Evolutionary conservation across 805 yeast species (phyloP).

Genomic region (Metschnikowia lachancei): DNA sequence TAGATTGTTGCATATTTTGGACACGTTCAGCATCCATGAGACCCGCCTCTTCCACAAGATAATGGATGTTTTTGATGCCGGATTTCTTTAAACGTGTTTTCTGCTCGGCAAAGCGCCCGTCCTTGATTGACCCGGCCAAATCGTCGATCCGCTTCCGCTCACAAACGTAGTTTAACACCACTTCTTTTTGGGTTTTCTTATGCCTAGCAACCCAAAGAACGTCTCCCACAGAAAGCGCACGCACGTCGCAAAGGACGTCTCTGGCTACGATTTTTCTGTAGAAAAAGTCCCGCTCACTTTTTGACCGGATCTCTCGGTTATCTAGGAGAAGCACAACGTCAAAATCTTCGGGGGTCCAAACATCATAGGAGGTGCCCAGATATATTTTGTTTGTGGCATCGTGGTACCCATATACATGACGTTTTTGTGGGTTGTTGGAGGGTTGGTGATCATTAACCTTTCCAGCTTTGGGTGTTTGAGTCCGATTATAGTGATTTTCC

Average conservation of each 20-base stretch:
- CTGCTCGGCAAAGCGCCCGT: slow-evolving; percentile 88
- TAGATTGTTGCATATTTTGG: slow-evolving; percentile 53
- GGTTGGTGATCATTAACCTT: no score
- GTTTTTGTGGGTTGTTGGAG: no score
- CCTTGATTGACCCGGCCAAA: slow-evolving; percentile 74
- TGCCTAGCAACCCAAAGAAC: slow-evolving; percentile 83
- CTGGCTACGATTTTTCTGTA: slow-evolving; percentile 46
- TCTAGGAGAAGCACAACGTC: slow-evolving; percentile 67
- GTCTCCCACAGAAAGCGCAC: slow-evolving; percentile 79
- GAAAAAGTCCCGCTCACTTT: slow-evolving; percentile 69
- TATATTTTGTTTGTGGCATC: slow-evolving; percentile 24
- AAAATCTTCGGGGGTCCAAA: slow-evolving; percentile 64
- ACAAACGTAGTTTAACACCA: slow-evolving; percentile 74
- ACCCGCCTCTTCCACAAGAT: slow-evolving; percentile 75
- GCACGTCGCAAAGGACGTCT: slow-evolving; percentile 51
- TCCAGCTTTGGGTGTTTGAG: no score
- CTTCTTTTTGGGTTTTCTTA: slow-evolving; percentile 53
- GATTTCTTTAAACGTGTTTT: slow-evolving; percentile 70
- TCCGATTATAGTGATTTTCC: no score
- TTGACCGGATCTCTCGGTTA: slow-evolving; percentile 75
- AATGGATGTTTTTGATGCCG: slow-evolving; percentile 64
- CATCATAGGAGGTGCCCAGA: slow-evolving; percentile 34
- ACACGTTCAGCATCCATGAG: slow-evolving; percentile 37
- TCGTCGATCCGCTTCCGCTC: slow-evolving; percentile 92
- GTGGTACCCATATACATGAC: no score